These are phyloP conservation scores for Dactylellina parvicollis DNA, from an alignment of 2,329 filamentous ascomycete genomes.

Conservation along the genomic window DNA sequence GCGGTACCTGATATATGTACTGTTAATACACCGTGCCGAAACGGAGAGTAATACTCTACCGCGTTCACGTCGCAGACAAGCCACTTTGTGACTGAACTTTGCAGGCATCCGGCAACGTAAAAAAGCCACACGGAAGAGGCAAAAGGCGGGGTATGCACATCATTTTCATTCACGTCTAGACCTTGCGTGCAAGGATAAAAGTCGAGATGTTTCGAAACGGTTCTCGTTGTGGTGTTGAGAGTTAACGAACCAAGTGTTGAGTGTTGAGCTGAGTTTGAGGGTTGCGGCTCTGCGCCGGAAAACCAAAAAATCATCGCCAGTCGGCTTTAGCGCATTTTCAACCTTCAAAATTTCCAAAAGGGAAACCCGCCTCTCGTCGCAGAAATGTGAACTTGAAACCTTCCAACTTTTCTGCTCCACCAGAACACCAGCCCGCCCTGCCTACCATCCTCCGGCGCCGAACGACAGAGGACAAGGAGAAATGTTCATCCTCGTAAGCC, in stretches of 20 bases:
- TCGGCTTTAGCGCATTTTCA: slow-evolving; percentile 10
- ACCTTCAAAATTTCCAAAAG: slow-evolving; percentile 9
- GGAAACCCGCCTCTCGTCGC: not conserved
- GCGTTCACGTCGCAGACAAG: not conserved
- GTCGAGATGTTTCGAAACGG: slow-evolving; percentile 4
- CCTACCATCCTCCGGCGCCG: not conserved
- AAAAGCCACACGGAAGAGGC: slow-evolving; percentile 22
- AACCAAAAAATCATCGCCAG: slow-evolving; percentile 1
- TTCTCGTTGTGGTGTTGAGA: not conserved
- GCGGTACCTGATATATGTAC: not conserved
- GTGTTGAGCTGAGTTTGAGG: not conserved
- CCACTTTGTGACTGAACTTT: not conserved
- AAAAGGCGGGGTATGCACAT: not conserved
- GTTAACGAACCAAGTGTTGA: not conserved
- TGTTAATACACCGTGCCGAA: slow-evolving; percentile 33
- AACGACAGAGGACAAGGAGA: not conserved
- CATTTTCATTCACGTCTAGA: not conserved
- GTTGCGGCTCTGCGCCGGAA: not conserved
- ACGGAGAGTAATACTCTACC: not conserved
- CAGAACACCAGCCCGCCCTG: not conserved
- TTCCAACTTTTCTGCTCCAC: slow-evolving; percentile 1
- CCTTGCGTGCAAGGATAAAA: not conserved
- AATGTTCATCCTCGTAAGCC: slow-evolving; percentile 54
- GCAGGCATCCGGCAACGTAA: no score
- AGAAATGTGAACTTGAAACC: slow-evolving; percentile 46